These are phyloP conservation scores for Epichloe bromicola DNA, from an alignment of 2,329 filamentous ascomycete species.

Conservation along the genomic window DNA sequence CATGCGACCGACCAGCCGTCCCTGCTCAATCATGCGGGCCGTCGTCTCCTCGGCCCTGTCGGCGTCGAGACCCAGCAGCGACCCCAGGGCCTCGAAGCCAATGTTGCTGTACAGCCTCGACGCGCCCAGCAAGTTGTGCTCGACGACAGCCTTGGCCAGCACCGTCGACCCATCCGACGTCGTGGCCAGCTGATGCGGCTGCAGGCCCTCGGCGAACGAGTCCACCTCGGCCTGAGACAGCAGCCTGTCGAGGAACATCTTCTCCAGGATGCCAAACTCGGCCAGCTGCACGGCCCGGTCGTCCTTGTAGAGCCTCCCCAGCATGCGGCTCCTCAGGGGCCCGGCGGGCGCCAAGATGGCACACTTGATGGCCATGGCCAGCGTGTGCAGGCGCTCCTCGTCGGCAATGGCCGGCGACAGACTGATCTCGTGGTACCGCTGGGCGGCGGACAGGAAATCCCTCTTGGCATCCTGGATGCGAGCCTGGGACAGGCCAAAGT, in stretches of 20 bases:
- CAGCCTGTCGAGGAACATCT: slow-evolving; percentile 89
- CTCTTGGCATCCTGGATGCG: slow-evolving; percentile 86
- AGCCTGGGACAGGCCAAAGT: slow-evolving; percentile 85
- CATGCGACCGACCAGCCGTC: slow-evolving; percentile 73
- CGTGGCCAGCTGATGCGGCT: slow-evolving; percentile 78
- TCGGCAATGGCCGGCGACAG: slow-evolving; percentile 69
- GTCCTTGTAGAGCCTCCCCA: slow-evolving; percentile 86
- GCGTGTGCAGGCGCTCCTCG: slow-evolving; percentile 70
- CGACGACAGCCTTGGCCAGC: slow-evolving; percentile 81
- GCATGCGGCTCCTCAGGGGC: slow-evolving; percentile 63
- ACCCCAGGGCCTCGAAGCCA: slow-evolving; percentile 59
- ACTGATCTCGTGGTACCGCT: slow-evolving; percentile 80
- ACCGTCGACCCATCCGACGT: slow-evolving; percentile 89
- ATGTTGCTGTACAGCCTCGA: slow-evolving; percentile 73
- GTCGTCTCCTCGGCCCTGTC: slow-evolving; percentile 84
- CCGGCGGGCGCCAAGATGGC: slow-evolving; percentile 87
- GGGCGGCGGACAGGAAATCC: slow-evolving; percentile 75
- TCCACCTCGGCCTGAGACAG: slow-evolving; percentile 71
- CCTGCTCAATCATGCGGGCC: slow-evolving; percentile 91
- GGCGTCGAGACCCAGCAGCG: slow-evolving; percentile 62
- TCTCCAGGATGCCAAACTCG: slow-evolving; percentile 83
- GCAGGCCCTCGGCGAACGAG: slow-evolving; percentile 68
- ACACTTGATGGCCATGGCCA: slow-evolving; percentile 80
- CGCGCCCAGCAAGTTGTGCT: slow-evolving; percentile 85
- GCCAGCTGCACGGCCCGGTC: slow-evolving; percentile 63